Evolutionary conservation across 306 rosid species (phyloP), one percentile per base, ranked within the genome.

Genomic region (Pachyrhizus erosus): DNA sequence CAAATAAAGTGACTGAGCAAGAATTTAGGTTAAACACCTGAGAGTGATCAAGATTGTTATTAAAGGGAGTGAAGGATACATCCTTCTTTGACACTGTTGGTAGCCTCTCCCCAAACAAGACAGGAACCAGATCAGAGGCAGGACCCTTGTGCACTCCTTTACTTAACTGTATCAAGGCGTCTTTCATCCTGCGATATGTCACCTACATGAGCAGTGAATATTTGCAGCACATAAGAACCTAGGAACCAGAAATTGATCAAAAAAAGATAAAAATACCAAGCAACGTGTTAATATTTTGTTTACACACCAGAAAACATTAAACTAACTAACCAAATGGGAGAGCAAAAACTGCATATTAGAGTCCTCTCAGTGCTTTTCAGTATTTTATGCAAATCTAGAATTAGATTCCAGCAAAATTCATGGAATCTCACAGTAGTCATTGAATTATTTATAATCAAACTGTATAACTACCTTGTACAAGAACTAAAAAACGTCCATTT

Each of bases 81-180:
- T 88, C 93, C 88, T 90, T 95, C 89, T 93, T 93, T 83, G 96
- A 74, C 87, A 95, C 81, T 54, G 94, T 84, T 33, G 99, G 99
- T 24, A 77, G 82, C 76, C 89, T 93, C 86, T 95, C 97, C 88
- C 99, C 97, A 81, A 95, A 95, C 87, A 95, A 87, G 80, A 91
- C 89, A 58, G 93, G 94, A 70, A 95, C 77, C 71, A 95, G 89
- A 83, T 95, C 99, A 79, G 98, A 80, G 18, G 98, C 98, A 46
- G 99, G 99, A 70, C 99, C 99, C 88, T 80, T 95, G 21, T 91
- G 98, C 73, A 95, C 91, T 79, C 98, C 98, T 88, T 93, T 95
- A 88, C 99, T 95, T 90, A 93, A 85, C 83, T 90, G 98, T 77
- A 95, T 78, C 77, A 95, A 68, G 67, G 97, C 97, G 70, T 95